These are phyloP conservation scores for Annulohypoxylon stygium DNA, from an alignment of 495 filamentous ascomycete genomes.

Conservation along the genomic window DNA sequence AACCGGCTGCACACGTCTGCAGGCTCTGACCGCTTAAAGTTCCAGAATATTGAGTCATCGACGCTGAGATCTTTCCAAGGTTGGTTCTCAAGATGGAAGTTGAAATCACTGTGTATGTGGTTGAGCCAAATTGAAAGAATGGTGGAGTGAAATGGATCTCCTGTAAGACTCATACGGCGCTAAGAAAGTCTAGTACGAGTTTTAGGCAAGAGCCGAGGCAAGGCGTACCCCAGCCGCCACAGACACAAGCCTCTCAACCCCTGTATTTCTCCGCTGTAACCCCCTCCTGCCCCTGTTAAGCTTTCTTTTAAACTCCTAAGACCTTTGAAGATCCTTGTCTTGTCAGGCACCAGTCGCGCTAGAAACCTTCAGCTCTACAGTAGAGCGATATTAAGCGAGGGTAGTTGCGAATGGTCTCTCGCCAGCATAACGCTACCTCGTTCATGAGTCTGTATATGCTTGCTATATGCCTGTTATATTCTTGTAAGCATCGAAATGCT, in stretches of 20 bases:
- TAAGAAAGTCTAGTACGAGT: background rate
- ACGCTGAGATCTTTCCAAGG: background rate
- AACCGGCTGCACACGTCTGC: background rate
- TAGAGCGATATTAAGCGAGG: conserved; percentile 14
- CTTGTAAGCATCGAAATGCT: background rate
- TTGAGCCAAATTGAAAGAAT: conserved; percentile 12
- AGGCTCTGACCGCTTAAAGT: background rate
- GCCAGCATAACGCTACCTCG: conserved; percentile 15
- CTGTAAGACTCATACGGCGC: background rate
- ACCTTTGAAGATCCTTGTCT: conserved; percentile 24
- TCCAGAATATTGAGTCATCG: conserved; percentile 19
- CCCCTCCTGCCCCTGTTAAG: conserved; percentile 2
- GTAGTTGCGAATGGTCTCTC: conserved; percentile 19
- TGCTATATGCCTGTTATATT: background rate
- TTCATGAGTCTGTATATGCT: conserved; percentile 1
- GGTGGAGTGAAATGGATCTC: background rate
- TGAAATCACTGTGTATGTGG: no score
- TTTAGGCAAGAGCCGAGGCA: background rate
- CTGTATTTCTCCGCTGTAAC: conserved; percentile 12
- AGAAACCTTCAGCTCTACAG: conserved; percentile 31
- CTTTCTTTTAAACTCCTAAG: background rate
- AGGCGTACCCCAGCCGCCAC: background rate
- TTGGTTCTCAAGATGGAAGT: conserved; percentile 14
- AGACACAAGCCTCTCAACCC: conserved; percentile 35
- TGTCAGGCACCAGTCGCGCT: conserved; percentile 43